Percentiles rank a stretch among this genome's conserved stretches.
phyloP scores from a whole-genome alignment of 208 protist species.

The Leishmania braziliensis region DNA sequence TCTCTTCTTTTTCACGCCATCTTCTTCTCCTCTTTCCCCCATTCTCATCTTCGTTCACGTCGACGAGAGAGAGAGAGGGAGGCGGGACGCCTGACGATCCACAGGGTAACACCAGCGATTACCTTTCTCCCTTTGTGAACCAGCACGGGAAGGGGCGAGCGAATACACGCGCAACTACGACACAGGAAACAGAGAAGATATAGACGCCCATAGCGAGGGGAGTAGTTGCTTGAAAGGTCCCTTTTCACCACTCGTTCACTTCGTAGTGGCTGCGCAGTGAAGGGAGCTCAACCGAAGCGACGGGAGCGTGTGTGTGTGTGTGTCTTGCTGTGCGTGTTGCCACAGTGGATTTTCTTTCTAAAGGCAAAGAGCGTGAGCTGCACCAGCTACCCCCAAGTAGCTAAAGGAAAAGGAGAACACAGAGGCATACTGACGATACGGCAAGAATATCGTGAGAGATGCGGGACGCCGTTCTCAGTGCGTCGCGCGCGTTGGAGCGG shows the following conservation, averaged over 20 bases:
- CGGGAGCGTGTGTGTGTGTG: neutral
- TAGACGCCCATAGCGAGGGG: neutral
- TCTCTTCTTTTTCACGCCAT: neutral
- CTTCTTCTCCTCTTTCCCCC: neutral
- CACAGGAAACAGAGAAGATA: neutral
- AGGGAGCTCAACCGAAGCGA: neutral
- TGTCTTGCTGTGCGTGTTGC: neutral
- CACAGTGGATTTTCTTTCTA: neutral
- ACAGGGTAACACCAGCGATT: neutral
- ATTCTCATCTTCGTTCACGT: neutral
- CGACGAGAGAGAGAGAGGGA: neutral
- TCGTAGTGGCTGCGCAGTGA: neutral
- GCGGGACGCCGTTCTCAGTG: conserved; percentile 8
- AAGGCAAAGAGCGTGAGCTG: neutral
- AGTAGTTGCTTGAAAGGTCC: neutral
- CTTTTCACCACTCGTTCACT: neutral
- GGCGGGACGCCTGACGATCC: neutral
- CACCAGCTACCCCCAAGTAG: neutral
- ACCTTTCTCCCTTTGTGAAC: neutral
- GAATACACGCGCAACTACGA: neutral
- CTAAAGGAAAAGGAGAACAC: neutral
- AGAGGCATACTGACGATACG: neutral
- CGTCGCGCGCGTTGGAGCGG: conserved; percentile 36
- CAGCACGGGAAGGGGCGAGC: neutral
- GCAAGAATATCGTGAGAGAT: neutral